Conservation (phyloP, 129 eudicot genomes). For the Lonicera japonica region DNA sequence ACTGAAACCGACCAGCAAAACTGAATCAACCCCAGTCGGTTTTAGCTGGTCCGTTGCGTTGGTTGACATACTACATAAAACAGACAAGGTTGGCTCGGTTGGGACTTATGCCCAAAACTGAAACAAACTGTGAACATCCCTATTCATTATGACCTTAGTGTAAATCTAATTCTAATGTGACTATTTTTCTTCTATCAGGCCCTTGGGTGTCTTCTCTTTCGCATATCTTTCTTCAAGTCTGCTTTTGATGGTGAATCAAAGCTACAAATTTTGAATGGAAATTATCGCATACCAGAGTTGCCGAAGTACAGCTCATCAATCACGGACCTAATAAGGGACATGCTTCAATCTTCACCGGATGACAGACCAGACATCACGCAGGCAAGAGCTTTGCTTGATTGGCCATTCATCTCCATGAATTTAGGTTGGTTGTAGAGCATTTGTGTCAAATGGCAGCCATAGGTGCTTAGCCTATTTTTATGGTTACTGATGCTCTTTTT, state of each 20-base stretch:
- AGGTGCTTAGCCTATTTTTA: conserved; percentile 25
- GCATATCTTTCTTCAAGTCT: conserved; percentile 83
- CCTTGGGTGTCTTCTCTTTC: conserved; percentile 89
- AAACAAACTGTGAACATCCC: too few species aligned
- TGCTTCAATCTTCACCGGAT: conserved; percentile 87
- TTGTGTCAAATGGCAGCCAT: conserved; percentile 42
- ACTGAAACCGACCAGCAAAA: too few species aligned
- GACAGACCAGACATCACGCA: conserved; percentile 99
- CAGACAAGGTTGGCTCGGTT: too few species aligned
- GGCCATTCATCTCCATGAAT: conserved; percentile 91
- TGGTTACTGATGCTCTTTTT: conserved; percentile 24
- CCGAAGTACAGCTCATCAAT: conserved; percentile 79
- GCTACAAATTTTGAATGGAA: conserved; percentile 92
- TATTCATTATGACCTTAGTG: neutral
- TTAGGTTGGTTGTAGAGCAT: conserved; percentile 84
- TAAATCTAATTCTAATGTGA: neutral
- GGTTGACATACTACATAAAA: too few species aligned
- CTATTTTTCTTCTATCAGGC: conserved; percentile 41
- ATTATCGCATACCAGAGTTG: conserved; percentile 86
- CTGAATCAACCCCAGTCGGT: too few species aligned
- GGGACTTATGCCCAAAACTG: too few species aligned
- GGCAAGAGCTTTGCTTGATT: conserved; percentile 98
- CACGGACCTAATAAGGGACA: conserved; percentile 68
- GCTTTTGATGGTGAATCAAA: conserved; percentile 99
- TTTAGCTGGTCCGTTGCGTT: too few species aligned